phyloP scores from a whole-genome alignment of 371 early-diverging fungal species.

The Encephalitozoon intestinalis region DNA sequence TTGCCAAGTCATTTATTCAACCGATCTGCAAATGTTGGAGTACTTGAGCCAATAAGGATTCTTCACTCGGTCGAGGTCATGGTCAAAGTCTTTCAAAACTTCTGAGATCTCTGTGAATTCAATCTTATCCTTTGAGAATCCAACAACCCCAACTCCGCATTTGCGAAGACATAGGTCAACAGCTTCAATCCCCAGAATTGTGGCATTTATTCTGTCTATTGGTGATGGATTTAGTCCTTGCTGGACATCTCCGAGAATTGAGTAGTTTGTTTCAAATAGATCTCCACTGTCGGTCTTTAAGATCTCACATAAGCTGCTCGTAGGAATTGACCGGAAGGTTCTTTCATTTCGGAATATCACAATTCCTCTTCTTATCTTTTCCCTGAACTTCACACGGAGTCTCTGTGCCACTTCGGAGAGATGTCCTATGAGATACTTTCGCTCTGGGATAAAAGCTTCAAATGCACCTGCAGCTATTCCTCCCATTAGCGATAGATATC shows the following conservation, averaged over 20 bases:
- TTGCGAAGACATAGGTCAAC: conserved; percentile 28
- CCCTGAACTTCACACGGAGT: conserved; percentile 42
- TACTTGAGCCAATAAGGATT: conserved; percentile 44
- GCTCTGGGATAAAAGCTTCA: conserved; percentile 75
- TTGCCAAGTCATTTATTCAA: conserved; percentile 37
- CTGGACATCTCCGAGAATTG: conserved; percentile 85
- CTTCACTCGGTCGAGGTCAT: conserved; percentile 7
- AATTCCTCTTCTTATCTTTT: conserved; percentile 20
- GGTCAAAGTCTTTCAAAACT: conserved; percentile 30
- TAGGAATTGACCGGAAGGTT: conserved; percentile 57
- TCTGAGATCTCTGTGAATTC: conserved; percentile 27
- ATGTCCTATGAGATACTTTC: conserved; percentile 47
- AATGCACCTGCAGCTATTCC: conserved; percentile 82
- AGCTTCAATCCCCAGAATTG: conserved; percentile 60
- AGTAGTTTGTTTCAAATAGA: conserved; percentile 77
- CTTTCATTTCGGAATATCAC: conserved; percentile 51
- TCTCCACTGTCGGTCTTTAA: conserved; percentile 78
- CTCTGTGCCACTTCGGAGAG: conserved; percentile 48
- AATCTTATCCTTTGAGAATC: conserved; percentile 14
- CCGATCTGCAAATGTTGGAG: conserved; percentile 34
- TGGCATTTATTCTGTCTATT: conserved; percentile 82
- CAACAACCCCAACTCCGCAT: conserved; percentile 28
- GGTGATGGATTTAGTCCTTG: conserved; percentile 89
- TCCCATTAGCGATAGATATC: conserved; percentile 79
- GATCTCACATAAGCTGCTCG: conserved; percentile 75